A percentile compares a stretch with the other conserved stretches of the same genome.
Evolutionary conservation across 1,284 basidiomycete genomes (phyloP).

Genomic region (Cutaneotrichosporon cutaneum): DNA sequence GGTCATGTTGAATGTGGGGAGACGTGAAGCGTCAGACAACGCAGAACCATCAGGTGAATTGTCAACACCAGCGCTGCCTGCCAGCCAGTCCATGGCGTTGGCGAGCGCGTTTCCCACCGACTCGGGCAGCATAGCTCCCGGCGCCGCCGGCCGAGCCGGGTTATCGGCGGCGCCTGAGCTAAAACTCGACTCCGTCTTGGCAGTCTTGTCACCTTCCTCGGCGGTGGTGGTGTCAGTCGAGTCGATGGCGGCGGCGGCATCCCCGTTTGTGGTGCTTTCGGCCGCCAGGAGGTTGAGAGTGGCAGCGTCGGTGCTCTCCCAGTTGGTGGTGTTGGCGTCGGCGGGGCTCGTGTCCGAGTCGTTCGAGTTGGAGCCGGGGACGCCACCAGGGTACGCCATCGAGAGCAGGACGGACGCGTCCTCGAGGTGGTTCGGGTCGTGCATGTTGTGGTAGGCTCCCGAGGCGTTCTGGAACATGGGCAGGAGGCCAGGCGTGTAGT

Average conservation of each 20-base stretch:
- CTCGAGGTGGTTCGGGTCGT: slow-evolving; percentile 49
- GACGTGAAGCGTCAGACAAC: slow-evolving; percentile 21
- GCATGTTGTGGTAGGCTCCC: slow-evolving; percentile 34
- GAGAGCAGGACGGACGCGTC: slow-evolving; percentile 51
- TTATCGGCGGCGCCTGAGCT: slow-evolving; percentile 30
- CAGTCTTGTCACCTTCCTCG: slow-evolving; percentile 11
- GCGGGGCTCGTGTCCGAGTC: slow-evolving; percentile 23
- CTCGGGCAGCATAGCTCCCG: slow-evolving; percentile 32
- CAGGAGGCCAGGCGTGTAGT: slow-evolving; percentile 43
- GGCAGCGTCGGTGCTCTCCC: slow-evolving; percentile 5
- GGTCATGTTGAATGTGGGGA: slow-evolving; percentile 39
- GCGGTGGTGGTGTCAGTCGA: slow-evolving; percentile 2
- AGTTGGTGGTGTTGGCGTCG: slow-evolving; percentile 36
- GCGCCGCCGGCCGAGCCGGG: slow-evolving; percentile 34
- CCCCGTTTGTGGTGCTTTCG: slow-evolving; percentile 7
- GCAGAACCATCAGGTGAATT: slow-evolving; percentile 5
- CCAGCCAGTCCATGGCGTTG: slow-evolving; percentile 43
- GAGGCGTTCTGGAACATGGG: slow-evolving; percentile 43
- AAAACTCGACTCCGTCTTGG: slow-evolving; percentile 25
- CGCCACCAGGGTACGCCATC: slow-evolving; percentile 50
- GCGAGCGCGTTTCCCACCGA: slow-evolving; percentile 39
- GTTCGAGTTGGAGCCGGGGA: slow-evolving; percentile 22
- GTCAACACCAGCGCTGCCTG: slow-evolving; percentile 4
- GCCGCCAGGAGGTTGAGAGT: slow-evolving; percentile 2
- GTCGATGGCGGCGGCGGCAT: slow-evolving; percentile 20